Percentiles rank a stretch among this genome's conserved stretches.
phyloP scores from a whole-genome alignment of 2,329 filamentous ascomycete species.

The Geoglossum cookeanum region DNA sequence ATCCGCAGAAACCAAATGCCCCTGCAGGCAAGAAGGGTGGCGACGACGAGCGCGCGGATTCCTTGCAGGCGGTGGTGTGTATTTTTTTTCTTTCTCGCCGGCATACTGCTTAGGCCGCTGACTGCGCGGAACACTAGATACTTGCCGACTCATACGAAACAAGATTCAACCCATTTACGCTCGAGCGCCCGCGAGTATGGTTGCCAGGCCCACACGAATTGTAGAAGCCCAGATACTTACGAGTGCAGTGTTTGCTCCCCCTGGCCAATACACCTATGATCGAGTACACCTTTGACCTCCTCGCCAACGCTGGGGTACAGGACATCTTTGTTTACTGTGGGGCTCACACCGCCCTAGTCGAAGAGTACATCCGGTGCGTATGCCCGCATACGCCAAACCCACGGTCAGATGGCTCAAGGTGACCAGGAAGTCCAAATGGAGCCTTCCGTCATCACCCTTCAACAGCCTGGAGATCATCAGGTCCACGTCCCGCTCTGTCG shows the following conservation, averaged over 20 bases:
- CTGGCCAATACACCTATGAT: slow-evolving; percentile 88
- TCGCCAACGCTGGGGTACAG: slow-evolving; percentile 86
- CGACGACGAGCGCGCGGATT: slow-evolving; percentile 41
- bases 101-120: neutral
- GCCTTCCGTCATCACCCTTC: slow-evolving; percentile 57
- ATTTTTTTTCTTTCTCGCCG: slow-evolving; percentile 8
- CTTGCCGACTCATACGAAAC: slow-evolving; percentile 92
- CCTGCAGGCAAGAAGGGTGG: slow-evolving; percentile 6
- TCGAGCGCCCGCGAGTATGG: slow-evolving; percentile 69
- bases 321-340: slow-evolving; percentile 87
- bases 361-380: slow-evolving; percentile 55
- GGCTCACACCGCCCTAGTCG: slow-evolving; percentile 68
- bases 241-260: slow-evolving; percentile 62
- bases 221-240: slow-evolving; percentile 1
- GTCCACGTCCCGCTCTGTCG: slow-evolving; percentile 70
- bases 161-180: slow-evolving; percentile 71
- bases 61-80: slow-evolving; percentile 41
- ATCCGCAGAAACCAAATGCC: neutral
- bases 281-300: slow-evolving; percentile 92
- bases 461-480: slow-evolving; percentile 66
- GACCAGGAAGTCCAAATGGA: slow-evolving; percentile 50
- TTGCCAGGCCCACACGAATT: slow-evolving; percentile 9
- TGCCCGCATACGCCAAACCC: neutral
- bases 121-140: slow-evolving; percentile 32
- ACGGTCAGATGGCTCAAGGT: neutral